Conservation (phyloP, 106 monocot species). For the Posidonia australis region DNA sequence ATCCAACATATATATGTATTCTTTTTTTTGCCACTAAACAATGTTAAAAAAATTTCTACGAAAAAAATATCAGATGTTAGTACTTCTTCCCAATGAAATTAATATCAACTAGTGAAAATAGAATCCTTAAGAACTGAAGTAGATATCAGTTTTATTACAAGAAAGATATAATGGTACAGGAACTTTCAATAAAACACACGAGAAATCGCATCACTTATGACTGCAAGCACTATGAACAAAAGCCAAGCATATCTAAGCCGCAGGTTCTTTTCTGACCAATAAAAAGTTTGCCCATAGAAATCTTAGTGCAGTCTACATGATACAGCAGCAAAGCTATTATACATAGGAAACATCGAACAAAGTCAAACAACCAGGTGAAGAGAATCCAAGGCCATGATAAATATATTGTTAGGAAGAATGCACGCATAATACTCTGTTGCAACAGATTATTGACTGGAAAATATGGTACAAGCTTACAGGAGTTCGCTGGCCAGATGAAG, state of each 20-base stretch:
- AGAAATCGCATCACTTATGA: background rate
- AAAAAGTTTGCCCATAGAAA: background rate
- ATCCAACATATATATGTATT: no score
- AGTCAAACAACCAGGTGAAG: background rate
- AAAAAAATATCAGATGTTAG: no score
- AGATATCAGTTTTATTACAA: no score
- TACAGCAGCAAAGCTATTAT: background rate
- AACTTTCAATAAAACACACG: no score
- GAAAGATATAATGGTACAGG: no score
- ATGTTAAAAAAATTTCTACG: no score
- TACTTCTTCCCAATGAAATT: no score
- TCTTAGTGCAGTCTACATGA: background rate
- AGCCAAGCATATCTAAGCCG: background rate
- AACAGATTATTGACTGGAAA: conserved; percentile 1
- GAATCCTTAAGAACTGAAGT: background rate
- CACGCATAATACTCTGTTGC: background rate
- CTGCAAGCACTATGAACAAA: no score
- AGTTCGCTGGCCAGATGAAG: no score
- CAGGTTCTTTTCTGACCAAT: background rate
- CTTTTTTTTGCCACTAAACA: no score
- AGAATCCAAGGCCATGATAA: background rate
- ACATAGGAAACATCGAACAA: background rate
- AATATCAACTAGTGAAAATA: no score
- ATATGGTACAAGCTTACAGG: background rate
- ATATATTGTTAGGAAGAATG: background rate